Evolutionary conservation across 2,329 filamentous ascomycete genomes (phyloP).

Genomic region (Pyrenophora seminiperda): DNA sequence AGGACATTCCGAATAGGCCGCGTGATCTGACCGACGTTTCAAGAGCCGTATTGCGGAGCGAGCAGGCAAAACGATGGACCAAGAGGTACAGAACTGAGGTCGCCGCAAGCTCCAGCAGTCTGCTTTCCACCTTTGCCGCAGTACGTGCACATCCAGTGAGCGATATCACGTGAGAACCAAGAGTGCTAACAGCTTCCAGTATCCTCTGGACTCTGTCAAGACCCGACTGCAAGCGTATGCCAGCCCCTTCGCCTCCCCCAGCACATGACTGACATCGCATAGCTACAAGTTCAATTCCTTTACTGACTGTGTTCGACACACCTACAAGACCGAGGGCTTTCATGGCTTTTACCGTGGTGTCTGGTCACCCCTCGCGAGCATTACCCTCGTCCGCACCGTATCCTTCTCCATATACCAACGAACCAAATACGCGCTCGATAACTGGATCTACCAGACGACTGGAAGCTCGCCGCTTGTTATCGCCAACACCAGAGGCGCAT

Average conservation of each 20-base stretch:
- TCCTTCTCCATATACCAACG: conserved; percentile 81
- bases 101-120: conserved; percentile 75
- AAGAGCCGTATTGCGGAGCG: conserved; percentile 43
- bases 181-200: conserved; percentile 52
- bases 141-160: conserved; percentile 43
- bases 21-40: conserved; percentile 48
- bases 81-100: conserved; percentile 83
- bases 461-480: conserved; percentile 74
- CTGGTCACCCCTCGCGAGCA: conserved; percentile 77
- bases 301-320: conserved; percentile 73
- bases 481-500: conserved; percentile 71
- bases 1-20: conserved; percentile 35
- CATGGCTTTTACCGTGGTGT: conserved; percentile 65
- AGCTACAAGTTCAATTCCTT: conserved; percentile 76
- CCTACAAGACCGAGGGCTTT: conserved; percentile 65
- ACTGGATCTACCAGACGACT: conserved; percentile 68
- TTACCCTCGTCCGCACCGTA: conserved; percentile 76
- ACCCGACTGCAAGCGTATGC: conserved; percentile 78
- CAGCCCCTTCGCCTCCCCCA: background rate
- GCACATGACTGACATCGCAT: conserved; percentile 22
- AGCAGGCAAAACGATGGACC: conserved; percentile 61
- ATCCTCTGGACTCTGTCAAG: conserved; percentile 87
- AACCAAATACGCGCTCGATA: conserved; percentile 74
- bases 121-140: conserved; percentile 78
- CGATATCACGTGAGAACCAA: background rate